Evolutionary conservation across 2,329 filamentous ascomycete species (phyloP).

Genomic region (Ophiostoma quercus): DNA sequence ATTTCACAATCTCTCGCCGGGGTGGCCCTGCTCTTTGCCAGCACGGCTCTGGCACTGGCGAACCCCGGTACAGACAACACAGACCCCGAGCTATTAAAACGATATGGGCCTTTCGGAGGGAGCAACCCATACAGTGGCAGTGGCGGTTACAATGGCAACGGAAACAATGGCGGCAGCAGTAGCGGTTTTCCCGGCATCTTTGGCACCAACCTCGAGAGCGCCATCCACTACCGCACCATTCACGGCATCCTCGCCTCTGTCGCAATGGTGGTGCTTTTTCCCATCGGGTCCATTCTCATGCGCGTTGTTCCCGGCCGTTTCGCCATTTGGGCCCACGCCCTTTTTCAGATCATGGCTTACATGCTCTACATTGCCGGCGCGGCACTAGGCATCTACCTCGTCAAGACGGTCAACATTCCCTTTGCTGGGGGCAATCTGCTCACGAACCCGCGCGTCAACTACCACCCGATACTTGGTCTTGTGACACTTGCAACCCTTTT

Average conservation of each 20-base stretch:
- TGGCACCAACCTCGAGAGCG: slow-evolving; percentile 32
- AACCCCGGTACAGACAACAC: not conserved
- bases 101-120: slow-evolving; percentile 18
- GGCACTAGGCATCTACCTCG: slow-evolving; percentile 42
- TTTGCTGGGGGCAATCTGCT: slow-evolving; percentile 34
- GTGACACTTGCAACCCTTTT: slow-evolving; percentile 38
- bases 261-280: slow-evolving; percentile 42
- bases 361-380: slow-evolving; percentile 38
- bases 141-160: not conserved
- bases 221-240: slow-evolving; percentile 34
- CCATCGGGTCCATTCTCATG: slow-evolving; percentile 41
- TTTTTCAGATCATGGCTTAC: slow-evolving; percentile 38
- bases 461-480: slow-evolving; percentile 46
- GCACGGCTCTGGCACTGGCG: not conserved
- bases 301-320: slow-evolving; percentile 37
- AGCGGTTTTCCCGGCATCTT: slow-evolving; percentile 26
- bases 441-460: slow-evolving; percentile 33
- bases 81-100: not conserved
- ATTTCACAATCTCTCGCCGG: not conserved
- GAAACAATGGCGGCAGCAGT: slow-evolving; percentile 7
- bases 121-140: not conserved
- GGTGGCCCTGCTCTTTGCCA: not conserved
- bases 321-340: slow-evolving; percentile 39
- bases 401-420: slow-evolving; percentile 34
- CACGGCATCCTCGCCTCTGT: slow-evolving; percentile 42